These are phyloP conservation scores for Apiospora marii DNA, from an alignment of 2,329 filamentous ascomycete genomes.

Conservation along the genomic window DNA sequence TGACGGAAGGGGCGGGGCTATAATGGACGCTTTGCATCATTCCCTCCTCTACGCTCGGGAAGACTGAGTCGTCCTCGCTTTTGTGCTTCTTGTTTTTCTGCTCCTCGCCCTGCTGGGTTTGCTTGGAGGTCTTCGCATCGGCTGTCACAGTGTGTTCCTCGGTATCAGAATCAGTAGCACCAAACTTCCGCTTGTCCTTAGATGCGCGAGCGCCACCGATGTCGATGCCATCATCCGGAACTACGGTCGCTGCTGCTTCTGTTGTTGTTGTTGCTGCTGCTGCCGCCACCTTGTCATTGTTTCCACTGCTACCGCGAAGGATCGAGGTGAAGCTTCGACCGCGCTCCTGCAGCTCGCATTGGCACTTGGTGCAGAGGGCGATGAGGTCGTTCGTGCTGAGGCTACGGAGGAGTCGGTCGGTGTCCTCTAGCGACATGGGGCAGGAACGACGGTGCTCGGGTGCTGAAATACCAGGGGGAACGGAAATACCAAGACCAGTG, in stretches of 20 bases:
- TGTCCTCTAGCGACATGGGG: neutral
- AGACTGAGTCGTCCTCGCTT: neutral
- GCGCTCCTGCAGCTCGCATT: conserved; percentile 9
- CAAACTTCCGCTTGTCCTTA: conserved; percentile 13
- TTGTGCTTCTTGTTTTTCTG: neutral
- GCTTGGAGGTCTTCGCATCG: neutral
- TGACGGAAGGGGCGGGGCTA: neutral
- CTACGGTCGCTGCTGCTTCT: neutral
- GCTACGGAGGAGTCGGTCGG: neutral
- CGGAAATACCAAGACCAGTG: neutral
- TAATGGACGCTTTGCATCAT: neutral
- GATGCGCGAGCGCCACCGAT: neutral
- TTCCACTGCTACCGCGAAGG: neutral
- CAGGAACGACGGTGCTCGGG: neutral
- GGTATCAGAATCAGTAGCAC: neutral
- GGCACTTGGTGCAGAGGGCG: neutral
- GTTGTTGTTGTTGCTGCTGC: neutral
- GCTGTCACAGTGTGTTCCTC: neutral
- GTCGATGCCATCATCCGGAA: neutral
- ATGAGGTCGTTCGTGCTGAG: neutral
- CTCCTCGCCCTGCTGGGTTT: neutral
- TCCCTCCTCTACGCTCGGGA: neutral
- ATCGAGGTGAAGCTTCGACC: neutral
- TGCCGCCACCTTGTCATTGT: neutral
- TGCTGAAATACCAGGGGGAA: neutral